Conservation (phyloP, 306 rosid species). For the Quercus robur region DNA sequence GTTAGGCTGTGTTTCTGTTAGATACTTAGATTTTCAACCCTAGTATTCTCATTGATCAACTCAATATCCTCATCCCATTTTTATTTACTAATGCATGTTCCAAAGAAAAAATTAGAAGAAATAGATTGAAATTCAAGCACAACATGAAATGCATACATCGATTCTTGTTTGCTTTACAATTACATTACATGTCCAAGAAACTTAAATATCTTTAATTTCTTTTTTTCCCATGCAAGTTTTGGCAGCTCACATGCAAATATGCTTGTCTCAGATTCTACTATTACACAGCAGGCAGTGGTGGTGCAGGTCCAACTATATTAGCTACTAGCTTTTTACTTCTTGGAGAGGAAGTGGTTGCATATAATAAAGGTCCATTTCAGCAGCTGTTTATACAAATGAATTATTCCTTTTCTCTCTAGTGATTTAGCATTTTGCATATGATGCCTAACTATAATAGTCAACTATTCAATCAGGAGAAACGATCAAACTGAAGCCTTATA, state of each 20-base stretch:
- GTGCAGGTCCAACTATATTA: constrained; percentile 93
- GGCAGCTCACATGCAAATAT: constrained; percentile 21
- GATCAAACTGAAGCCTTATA: constrained; percentile 87
- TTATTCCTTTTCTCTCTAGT: constrained; percentile 22
- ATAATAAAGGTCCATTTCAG: constrained; percentile 63
- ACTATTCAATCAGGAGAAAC: constrained; percentile 67
- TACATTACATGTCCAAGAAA: neutral
- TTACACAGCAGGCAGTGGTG: constrained; percentile 96
- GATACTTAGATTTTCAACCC: too few species aligned
- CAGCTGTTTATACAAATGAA: constrained; percentile 6
- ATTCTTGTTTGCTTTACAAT: neutral
- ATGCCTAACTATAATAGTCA: constrained; percentile 41
- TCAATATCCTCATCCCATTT: neutral
- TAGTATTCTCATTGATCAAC: too few species aligned
- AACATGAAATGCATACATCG: neutral
- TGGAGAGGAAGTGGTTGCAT: constrained; percentile 95
- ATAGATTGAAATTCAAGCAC: neutral
- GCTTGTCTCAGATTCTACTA: constrained; percentile 70
- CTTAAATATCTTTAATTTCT: neutral
- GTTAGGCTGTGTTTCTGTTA: too few species aligned
- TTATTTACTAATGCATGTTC: neutral
- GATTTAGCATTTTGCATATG: constrained; percentile 31
- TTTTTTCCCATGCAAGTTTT: constrained; percentile 5
- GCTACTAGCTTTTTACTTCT: constrained; percentile 88
- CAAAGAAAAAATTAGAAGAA: neutral